These are phyloP conservation scores for Aureobasidium melanogenum DNA, from an alignment of 2,329 filamentous ascomycete species.

Conservation along the genomic window DNA sequence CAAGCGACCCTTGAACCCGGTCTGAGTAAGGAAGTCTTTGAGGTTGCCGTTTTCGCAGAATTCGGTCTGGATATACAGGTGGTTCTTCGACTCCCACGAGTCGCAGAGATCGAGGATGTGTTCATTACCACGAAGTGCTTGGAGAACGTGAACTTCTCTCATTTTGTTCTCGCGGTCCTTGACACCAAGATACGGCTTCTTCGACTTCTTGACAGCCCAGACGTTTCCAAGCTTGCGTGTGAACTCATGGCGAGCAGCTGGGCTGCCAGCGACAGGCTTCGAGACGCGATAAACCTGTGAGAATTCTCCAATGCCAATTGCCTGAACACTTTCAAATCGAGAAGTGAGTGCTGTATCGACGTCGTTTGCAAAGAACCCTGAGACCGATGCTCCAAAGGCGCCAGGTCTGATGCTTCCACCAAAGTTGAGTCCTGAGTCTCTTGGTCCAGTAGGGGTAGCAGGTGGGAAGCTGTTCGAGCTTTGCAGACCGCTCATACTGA, in stretches of 20 bases:
- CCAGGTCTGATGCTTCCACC: conserved; percentile 36
- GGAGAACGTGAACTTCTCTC: conserved; percentile 72
- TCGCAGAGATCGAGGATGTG: conserved; percentile 79
- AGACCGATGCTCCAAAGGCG: conserved; percentile 42
- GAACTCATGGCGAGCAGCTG: conserved; percentile 19
- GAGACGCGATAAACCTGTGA: conserved; percentile 83
- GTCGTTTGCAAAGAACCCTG: conserved; percentile 60
- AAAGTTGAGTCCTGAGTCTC: conserved; percentile 49
- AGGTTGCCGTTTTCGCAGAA: conserved; percentile 92
- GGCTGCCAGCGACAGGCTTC: conserved; percentile 32
- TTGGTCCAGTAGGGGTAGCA: conserved; percentile 70
- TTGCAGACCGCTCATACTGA: conserved; percentile 26
- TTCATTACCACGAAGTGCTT: conserved; percentile 67
- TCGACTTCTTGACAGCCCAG: conserved; percentile 91
- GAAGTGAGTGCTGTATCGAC: conserved; percentile 65
- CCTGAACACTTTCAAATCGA: conserved; percentile 72
- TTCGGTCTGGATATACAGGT: conserved; percentile 95
- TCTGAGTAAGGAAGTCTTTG: conserved; percentile 72
- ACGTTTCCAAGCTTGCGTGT: conserved; percentile 37
- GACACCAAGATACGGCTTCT: conserved; percentile 65
- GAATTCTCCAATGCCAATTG: conserved; percentile 82
- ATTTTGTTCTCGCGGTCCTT: conserved; percentile 77
- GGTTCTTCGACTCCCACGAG: conserved; percentile 76
- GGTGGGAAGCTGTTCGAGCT: conserved; percentile 50
- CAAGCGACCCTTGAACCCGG: conserved; percentile 74